Evolutionary conservation across 805 yeast genomes (phyloP), one percentile per base, ranked within the genome.

Genomic region (Metschnikowia drakensbergensis): DNA sequence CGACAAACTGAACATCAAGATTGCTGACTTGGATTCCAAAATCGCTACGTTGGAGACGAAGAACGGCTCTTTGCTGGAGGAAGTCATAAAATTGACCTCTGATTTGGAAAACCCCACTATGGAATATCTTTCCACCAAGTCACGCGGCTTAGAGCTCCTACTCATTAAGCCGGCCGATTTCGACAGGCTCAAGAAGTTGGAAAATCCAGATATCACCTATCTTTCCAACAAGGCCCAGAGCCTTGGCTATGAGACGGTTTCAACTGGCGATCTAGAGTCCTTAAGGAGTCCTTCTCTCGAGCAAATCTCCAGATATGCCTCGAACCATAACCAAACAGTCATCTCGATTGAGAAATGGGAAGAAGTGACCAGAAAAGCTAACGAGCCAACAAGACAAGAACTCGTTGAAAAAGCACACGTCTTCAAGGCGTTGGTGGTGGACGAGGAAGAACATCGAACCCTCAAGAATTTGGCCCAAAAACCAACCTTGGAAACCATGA

Each of bases 381-480:
- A 45, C 22, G 37, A 46, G 10, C 67, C 68, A 10, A 38, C 57
- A 3, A 27, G 46, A 2, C 48, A 39, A 5, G 58, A 55, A 17
- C 49, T 54, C 22, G 10, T 33, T 3, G 41, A 35, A n/a, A 37
- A 42, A 22, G 58, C 57, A 1, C 17, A 40, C 6, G 6, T 9
- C 3, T 22, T 34, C 30, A 28, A 49, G 4, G 37, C 17, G 38
- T 32, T 38, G 25, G 39, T 52, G 10, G 46, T 50, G 22, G 47
- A 47, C 17, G 37, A 27, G 6, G 30, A 10, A 6, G 40, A 43
- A 3, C 34, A 36, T 52, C 11, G 35, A 25, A 11, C 37, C 5
- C 57, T 72, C 34, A 48, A 32, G 55, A 58, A 53, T 22, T 46
- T 57, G 4, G 74, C 72, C 1, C 50, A 63, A 46, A 59, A 58